Evolutionary conservation across 352 stramenopile genomes (phyloP).

Genomic region (Globisporangium spiculum): DNA sequence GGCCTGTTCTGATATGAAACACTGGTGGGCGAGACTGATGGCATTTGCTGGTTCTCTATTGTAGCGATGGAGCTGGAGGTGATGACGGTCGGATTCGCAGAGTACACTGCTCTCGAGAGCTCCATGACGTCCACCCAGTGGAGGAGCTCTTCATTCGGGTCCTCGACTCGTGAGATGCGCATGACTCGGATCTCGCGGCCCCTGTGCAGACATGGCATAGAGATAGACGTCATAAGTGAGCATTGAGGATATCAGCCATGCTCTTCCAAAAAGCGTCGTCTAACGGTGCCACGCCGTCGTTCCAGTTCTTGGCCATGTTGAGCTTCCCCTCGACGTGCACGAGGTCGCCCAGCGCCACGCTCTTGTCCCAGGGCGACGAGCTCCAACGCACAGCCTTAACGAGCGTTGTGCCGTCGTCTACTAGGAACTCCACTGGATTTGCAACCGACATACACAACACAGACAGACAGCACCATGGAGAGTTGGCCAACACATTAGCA

Average conservation of each 20-base stretch:
- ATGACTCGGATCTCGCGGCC: slow-evolving; percentile 56
- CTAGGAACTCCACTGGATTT: slow-evolving; percentile 54
- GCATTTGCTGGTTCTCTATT: neutral
- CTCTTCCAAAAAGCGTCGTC: neutral
- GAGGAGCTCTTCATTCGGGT: slow-evolving; percentile 77
- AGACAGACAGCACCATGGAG: neutral
- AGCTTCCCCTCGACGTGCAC: slow-evolving; percentile 76
- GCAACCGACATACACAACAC: neutral
- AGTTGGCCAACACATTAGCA: neutral
- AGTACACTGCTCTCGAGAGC: slow-evolving; percentile 44
- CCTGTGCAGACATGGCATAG: slow-evolving; percentile 14
- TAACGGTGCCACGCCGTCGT: slow-evolving; percentile 15
- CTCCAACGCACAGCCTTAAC: slow-evolving; percentile 58
- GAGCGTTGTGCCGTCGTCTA: slow-evolving; percentile 73
- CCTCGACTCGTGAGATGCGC: slow-evolving; percentile 40
- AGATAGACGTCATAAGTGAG: neutral
- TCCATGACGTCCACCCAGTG: slow-evolving; percentile 63
- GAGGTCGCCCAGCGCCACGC: slow-evolving; percentile 53
- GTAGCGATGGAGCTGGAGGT: neutral
- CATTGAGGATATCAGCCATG: neutral
- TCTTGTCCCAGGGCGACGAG: slow-evolving; percentile 14
- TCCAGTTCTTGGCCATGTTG: slow-evolving; percentile 52
- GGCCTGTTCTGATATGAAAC: neutral
- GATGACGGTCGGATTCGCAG: neutral
- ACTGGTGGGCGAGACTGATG: neutral